phyloP scores from a whole-genome alignment of 305 asterid species.

The Fraxinus albicans region DNA sequence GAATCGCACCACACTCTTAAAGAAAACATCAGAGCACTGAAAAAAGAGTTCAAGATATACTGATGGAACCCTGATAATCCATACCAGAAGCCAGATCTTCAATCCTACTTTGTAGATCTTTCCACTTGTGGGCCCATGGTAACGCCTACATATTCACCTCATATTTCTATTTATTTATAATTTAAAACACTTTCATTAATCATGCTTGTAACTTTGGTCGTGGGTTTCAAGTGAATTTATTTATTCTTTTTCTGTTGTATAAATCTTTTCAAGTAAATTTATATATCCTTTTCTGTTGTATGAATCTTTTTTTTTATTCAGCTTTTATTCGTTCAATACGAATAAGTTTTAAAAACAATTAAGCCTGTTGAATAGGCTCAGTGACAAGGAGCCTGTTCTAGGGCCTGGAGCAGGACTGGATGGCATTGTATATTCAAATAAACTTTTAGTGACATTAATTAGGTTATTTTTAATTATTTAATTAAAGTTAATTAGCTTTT shows the following conservation, averaged over 20 bases:
- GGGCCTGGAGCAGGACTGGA: too few species aligned
- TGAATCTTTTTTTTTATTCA: too few species aligned
- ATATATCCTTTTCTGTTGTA: too few species aligned
- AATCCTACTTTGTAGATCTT: conserved; percentile 52
- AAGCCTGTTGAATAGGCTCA: too few species aligned
- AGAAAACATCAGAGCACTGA: background rate
- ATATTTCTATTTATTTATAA: background rate
- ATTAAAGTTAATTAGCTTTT: too few species aligned
- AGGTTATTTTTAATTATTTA: too few species aligned
- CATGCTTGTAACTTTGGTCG: background rate
- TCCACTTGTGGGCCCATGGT: conserved; percentile 71
- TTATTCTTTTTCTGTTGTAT: too few species aligned
- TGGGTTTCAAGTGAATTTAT: background rate
- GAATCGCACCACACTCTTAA: conserved; percentile 30
- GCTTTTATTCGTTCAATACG: too few species aligned
- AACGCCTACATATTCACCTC: background rate
- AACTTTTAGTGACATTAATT: too few species aligned
- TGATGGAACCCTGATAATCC: conserved; percentile 66
- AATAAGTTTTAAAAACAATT: too few species aligned
- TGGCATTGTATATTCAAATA: too few species aligned
- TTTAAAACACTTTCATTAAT: background rate
- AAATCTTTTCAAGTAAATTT: background rate
- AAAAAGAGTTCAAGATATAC: conserved; percentile 62
- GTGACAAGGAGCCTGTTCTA: too few species aligned
- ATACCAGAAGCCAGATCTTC: conserved; percentile 50